phyloP scores from a whole-genome alignment of 805 yeast genomes.

The Yarrowia bubula region DNA sequence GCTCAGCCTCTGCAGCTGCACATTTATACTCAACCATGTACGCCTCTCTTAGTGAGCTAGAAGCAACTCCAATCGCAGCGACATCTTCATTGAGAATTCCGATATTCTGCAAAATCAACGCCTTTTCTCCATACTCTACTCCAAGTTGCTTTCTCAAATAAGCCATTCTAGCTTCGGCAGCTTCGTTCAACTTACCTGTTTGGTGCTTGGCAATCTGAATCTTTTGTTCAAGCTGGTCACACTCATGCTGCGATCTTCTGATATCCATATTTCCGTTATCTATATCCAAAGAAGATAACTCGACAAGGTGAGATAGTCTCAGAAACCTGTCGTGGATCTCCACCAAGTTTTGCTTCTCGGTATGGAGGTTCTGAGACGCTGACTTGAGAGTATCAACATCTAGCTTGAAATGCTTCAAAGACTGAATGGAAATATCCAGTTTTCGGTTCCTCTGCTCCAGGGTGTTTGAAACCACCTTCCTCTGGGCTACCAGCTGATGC shows the following conservation, averaged over 20 bases:
- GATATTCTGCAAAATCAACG: neutral
- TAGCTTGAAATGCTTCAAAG: neutral
- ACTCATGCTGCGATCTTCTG: neutral
- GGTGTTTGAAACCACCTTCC: neutral
- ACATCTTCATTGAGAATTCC: neutral
- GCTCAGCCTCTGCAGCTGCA: neutral
- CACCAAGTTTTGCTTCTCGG: neutral
- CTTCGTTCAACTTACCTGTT: neutral
- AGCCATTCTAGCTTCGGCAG: neutral
- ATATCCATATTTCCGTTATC: neutral
- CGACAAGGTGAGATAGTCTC: neutral
- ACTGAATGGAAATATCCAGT: neutral
- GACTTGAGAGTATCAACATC: neutral
- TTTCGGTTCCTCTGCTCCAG: neutral
- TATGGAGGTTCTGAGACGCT: neutral
- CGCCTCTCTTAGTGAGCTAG: neutral
- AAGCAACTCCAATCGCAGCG: neutral
- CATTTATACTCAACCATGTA: neutral
- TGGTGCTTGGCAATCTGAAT: neutral
- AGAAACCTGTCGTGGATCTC: neutral
- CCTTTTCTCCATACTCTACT: neutral
- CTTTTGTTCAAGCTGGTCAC: constrained; percentile 1
- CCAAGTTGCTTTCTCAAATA: neutral
- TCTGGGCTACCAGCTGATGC: neutral
- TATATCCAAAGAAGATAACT: neutral